A percentile compares a stretch with the other conserved stretches of the same genome.
These are phyloP conservation scores for Nicotiana benthamiana DNA, from an alignment of 257 asterid species.

Conservation along the genomic window DNA sequence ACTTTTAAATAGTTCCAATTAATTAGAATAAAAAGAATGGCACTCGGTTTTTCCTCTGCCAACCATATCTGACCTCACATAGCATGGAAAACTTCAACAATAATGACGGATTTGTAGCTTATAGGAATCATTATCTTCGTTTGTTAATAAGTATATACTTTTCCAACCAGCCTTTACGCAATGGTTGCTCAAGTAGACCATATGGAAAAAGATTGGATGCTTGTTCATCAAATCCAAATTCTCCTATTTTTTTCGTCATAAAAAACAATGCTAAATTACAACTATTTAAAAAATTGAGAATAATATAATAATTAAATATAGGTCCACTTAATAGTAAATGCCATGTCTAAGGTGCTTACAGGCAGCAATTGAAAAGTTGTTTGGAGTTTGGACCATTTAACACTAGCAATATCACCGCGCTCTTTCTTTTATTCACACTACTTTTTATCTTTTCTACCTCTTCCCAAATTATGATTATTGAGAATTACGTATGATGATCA, in stretches of 20 bases:
- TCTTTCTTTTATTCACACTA: neutral
- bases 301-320: neutral
- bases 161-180: conserved; percentile 14
- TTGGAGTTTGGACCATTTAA: conserved; percentile 16
- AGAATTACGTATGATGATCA: neutral
- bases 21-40: neutral
- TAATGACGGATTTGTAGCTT: neutral
- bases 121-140: conserved; percentile 7
- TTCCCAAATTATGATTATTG: neutral
- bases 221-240: conserved; percentile 4
- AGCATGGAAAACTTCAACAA: neutral
- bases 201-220: conserved; percentile 11
- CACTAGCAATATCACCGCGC: neutral
- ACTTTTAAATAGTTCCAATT: neutral
- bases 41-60: conserved; percentile 3
- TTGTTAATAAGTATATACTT: neutral
- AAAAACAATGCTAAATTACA: neutral
- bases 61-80: conserved; percentile 14
- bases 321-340: conserved; percentile 3
- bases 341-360: neutral
- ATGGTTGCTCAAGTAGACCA: conserved; percentile 5
- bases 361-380: conserved; percentile 6
- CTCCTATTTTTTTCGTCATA: neutral
- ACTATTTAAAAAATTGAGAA: neutral
- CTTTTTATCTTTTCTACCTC: neutral